These are phyloP conservation scores for Schizopora paradoxa DNA, from an alignment of 1,284 basidiomycete species.

Conservation along the genomic window DNA sequence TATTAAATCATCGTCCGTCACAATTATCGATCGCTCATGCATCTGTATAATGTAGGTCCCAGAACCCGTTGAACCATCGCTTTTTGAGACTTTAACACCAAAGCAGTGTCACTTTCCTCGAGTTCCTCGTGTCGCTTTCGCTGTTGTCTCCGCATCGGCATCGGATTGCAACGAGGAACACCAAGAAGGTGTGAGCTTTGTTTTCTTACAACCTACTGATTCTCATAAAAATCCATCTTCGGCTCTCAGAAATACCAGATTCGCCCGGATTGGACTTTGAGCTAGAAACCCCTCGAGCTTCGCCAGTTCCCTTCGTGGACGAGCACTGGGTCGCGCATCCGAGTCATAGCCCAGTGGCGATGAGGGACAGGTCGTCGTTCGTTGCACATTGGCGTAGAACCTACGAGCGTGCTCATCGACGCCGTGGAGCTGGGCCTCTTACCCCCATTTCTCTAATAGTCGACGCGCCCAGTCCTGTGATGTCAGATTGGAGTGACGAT, in stretches of 20 bases:
- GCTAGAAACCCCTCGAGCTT: slow-evolving; percentile 3
- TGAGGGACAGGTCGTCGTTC: not conserved
- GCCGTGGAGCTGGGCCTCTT: too few relatives aligned
- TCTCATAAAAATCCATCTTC: not conserved
- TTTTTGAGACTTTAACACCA: slow-evolving; percentile 5
- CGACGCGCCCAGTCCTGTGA: slow-evolving; percentile 9
- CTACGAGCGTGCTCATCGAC: not conserved
- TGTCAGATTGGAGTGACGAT: slow-evolving; percentile 16
- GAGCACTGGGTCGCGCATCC: slow-evolving; percentile 2
- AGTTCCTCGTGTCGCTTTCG: not conserved
- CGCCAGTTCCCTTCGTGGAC: slow-evolving; percentile 4
- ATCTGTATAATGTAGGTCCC: slow-evolving; percentile 37
- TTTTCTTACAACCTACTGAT: not conserved
- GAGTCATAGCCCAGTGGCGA: not conserved
- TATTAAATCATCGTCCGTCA: slow-evolving; percentile 5
- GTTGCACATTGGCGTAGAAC: not conserved
- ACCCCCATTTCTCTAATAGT: slow-evolving; percentile 2
- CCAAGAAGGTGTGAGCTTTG: slow-evolving; percentile 4
- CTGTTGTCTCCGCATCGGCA: slow-evolving; percentile 5
- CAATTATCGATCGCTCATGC: slow-evolving; percentile 14
- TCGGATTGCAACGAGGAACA: slow-evolving; percentile 1
- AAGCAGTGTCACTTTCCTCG: not conserved
- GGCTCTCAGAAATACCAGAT: slow-evolving; percentile 1
- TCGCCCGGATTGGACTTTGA: slow-evolving; percentile 10
- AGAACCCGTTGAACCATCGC: slow-evolving; percentile 32